These are phyloP conservation scores for Rheum nobile DNA, from an alignment of 148 eudicot genomes.

Conservation along the genomic window DNA sequence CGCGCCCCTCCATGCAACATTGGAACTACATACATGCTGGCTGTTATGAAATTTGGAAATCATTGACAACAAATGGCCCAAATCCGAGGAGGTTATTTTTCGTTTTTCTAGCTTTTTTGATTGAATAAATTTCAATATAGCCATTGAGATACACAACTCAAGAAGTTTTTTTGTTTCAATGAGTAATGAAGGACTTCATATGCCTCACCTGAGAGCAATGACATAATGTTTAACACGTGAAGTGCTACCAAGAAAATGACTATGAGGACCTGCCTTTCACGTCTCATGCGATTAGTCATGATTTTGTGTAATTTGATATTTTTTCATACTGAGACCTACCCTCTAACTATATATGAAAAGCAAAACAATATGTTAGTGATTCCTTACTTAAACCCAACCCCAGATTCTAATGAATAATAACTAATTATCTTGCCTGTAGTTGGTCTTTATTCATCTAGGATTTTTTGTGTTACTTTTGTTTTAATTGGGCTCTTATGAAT, in stretches of 20 bases:
- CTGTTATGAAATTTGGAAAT: slow-evolving; percentile 92
- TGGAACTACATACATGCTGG: slow-evolving; percentile 89
- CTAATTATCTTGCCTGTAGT: neutral
- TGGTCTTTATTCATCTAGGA: neutral
- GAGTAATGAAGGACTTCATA: neutral
- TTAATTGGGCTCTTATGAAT: neutral
- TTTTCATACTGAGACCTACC: neutral
- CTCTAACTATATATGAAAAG: neutral
- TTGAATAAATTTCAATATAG: neutral
- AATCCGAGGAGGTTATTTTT: slow-evolving; percentile 60
- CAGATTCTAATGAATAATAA: neutral
- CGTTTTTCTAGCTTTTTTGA: neutral
- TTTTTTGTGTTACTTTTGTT: neutral
- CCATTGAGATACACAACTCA: neutral
- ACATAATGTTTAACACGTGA: neutral
- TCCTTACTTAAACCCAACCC: neutral
- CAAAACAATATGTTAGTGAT: no score
- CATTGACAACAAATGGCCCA: slow-evolving; percentile 94
- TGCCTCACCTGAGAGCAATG: neutral
- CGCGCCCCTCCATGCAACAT: no score
- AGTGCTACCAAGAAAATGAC: neutral
- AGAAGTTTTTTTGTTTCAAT: neutral
- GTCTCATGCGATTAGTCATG: neutral
- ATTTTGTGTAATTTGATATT: neutral
- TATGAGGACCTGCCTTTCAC: neutral